Evolutionary conservation across 208 protist species (phyloP).

Genomic region (Naegleria fowleri): DNA sequence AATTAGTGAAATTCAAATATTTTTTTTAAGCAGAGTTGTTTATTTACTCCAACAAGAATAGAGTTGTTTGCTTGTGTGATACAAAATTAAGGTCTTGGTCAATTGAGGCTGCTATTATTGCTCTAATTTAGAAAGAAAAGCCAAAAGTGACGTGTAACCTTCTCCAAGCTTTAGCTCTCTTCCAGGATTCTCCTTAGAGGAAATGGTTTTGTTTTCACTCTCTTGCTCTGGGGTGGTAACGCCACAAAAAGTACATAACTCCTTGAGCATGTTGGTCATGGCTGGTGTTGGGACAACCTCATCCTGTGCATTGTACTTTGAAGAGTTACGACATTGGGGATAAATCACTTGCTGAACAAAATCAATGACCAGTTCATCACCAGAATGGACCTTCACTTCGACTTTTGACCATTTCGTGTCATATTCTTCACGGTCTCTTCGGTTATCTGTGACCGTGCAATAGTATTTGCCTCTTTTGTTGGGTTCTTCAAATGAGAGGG

Average conservation of each 20-base stretch:
- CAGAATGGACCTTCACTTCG: neutral
- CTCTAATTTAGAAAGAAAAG: too few species aligned
- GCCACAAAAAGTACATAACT: neutral
- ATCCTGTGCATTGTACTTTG: neutral
- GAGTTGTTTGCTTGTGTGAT: too few species aligned
- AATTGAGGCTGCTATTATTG: too few species aligned
- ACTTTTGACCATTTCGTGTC: neutral
- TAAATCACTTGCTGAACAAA: neutral
- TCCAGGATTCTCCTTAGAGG: neutral
- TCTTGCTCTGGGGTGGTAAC: neutral
- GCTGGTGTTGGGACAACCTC: neutral
- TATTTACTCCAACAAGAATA: too few species aligned
- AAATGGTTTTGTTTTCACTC: neutral
- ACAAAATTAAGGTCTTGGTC: too few species aligned
- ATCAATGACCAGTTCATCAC: neutral
- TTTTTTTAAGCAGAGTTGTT: too few species aligned
- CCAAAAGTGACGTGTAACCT: too few species aligned
- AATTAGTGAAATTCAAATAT: too few species aligned
- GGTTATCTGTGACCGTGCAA: neutral
- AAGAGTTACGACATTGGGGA: neutral
- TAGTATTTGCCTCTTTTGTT: neutral
- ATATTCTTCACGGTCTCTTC: neutral
- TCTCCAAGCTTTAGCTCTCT: too few species aligned
- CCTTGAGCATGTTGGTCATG: neutral
- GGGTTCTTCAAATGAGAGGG: neutral